Evolutionary conservation across 331 rosid genomes (phyloP), one percentile per base, ranked within the genome.

Genomic region (Arachis monticola): DNA sequence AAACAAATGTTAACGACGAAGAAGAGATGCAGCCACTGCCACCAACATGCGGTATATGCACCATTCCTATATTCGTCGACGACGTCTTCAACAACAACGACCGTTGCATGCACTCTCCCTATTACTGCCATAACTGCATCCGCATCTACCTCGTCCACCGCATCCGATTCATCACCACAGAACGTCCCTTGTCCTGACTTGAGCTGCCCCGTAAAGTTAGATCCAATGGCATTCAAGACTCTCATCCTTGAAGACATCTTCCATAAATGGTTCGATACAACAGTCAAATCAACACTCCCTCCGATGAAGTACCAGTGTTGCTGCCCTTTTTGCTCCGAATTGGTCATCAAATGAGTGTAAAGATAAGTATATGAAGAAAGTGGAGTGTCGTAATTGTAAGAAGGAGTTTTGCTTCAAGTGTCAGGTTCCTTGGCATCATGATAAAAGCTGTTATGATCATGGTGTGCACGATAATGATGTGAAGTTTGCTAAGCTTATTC

Each of bases 341-440:
- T 63, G 69, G 27, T 63, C 0, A 13, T 64, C 35, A 22, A 64
- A 41, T 1, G 52, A 41, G 50, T 64, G 30, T 17, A 8, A 10
- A 31, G 45, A 0, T 2, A 6, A 30, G 60, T 56, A 4, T 22
- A 22, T 22, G 27, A 22, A 22, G 27, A 22, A 22, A 22, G 27
- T 22, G 27, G 27, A 22, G 27, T 32, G 67, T 11, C 67, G 10
- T 3, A 62, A 62, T 10, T 62, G 69, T n/a, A 42, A 62, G n/a
- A 1, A 42, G 4, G 1, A n/a, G 7, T 41, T 64, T 17, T 42
- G 69, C 69, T 64, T 64, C 35, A 14, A 41, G 52, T 64, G 69
- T 22, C 52, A 64, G 52, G 47, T 64, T 64, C 51, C 52, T 4
- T 64, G 52, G 69, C 69, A 64, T 42, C 51, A 47, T 12, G 35